Base-by-base conservation (phyloP, 495 filamentous ascomycete genomes). In the Stereocaulon alpinum region DNA sequence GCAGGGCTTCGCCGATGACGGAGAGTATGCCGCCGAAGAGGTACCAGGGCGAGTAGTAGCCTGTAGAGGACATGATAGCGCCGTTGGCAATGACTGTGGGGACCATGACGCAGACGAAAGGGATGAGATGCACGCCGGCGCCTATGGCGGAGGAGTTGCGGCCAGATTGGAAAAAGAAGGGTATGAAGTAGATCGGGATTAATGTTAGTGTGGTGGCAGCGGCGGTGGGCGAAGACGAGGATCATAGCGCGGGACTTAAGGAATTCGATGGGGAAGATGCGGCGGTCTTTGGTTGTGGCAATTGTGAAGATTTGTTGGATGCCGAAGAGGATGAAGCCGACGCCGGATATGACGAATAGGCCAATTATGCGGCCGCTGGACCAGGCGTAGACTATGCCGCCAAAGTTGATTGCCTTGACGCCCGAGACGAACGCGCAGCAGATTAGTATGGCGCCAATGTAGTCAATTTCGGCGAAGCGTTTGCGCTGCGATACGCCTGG, bases 1-100 rank as follows among this genome's bases (percentile, higher is more conserved):
- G 72, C 0, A 84, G 69, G 0, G 75, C 72, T 27, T 73, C 71
- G 20, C 81, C 81, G n/a, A 79, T 64, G 4, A 80, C 44, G 30
- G 73, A 64, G 15, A 84, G 62, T 18, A 74, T 61, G 10, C 79
- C 79, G 2, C 74, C 76, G 2, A 73, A 51, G 4, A 80, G 52
- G 65, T 79, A 87, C 74, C 82, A 80, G 0, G 78, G 79, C 73
- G 79, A 78, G 67, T 86, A 86, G 60, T 76, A 74, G 2, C 75
- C 75, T 18, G 72, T 63, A 41, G 71, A 73, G 5, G 72, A 67
- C 59, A 87, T 74, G 20, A 82, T 58, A 4, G 68, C 71, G 29
- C 84, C 83, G 47, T 78, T 76, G 37, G 66, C 40, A 18, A 84
- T 67, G 51, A 70, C 74, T 45, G 70, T 65, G 58, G 73, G 65